phyloP scores from a whole-genome alignment of 306 rosid genomes.

The Dicorynia guianensis region DNA sequence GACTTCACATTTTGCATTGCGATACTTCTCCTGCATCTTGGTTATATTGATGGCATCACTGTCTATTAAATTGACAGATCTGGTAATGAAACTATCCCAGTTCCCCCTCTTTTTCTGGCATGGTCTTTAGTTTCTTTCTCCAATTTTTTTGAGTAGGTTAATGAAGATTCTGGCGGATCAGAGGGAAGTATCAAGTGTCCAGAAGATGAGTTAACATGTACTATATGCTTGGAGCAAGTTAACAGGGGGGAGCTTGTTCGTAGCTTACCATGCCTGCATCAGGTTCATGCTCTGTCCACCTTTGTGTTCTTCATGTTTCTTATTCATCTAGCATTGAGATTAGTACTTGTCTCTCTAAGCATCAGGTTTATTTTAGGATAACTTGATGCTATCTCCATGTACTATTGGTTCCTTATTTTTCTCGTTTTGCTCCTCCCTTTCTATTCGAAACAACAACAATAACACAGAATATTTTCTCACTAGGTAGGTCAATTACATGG shows the following conservation, averaged over 20 bases:
- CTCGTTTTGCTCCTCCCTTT: background rate
- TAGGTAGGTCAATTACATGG: too few relatives aligned
- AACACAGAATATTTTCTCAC: too few relatives aligned
- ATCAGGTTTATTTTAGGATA: too few relatives aligned
- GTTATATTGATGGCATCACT: background rate
- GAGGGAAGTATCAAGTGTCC: conserved; percentile 33
- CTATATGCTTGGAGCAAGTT: conserved; percentile 65
- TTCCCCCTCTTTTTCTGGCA: background rate
- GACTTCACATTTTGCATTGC: background rate
- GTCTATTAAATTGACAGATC: background rate
- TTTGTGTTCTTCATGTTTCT: background rate
- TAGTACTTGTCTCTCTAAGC: background rate
- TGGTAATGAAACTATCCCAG: background rate
- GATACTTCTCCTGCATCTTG: conserved; percentile 19
- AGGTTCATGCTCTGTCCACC: conserved; percentile 47
- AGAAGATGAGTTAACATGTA: conserved; percentile 53
- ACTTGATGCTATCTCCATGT: too few relatives aligned
- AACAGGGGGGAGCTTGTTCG: conserved; percentile 61
- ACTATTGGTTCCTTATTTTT: background rate
- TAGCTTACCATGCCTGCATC: conserved; percentile 75
- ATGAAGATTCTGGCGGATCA: conserved; percentile 38
- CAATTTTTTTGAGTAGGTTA: conserved; percentile 41
- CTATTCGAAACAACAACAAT: too few relatives aligned
- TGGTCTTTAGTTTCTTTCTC: background rate
- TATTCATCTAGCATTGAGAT: background rate